phyloP scores from a whole-genome alignment of 2,329 filamentous ascomycete genomes.

The Geosmithia morbida region DNA sequence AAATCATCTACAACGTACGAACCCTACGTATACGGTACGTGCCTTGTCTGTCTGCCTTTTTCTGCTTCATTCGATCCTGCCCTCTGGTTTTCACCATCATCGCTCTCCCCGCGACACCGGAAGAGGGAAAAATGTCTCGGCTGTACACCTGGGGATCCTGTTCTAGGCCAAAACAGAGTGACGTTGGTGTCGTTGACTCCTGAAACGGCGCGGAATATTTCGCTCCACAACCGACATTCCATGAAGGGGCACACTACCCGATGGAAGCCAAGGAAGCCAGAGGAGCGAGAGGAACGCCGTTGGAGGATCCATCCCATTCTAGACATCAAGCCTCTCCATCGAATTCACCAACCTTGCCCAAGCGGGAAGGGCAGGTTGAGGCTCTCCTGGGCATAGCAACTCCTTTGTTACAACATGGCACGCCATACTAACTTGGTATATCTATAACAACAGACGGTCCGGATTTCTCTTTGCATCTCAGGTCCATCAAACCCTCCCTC shows the following conservation, averaged over 20 bases:
- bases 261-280: not conserved
- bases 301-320: not conserved
- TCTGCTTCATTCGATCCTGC: no score
- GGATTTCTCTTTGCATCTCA: not conserved
- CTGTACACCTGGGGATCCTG: not conserved
- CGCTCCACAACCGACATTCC: not conserved
- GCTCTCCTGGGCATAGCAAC: no score
- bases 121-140: not conserved
- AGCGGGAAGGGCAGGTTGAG: no score
- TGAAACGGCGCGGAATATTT: not conserved
- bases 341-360: no score
- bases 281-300: no score
- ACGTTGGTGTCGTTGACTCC: not conserved
- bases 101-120: not conserved
- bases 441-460: no score
- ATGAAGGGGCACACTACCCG: not conserved
- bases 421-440: no score
- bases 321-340: not conserved
- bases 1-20: not conserved
- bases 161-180: not conserved
- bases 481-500: not conserved
- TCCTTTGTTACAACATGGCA: no score
- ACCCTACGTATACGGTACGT: not conserved
- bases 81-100: not conserved
- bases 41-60: not conserved